These are phyloP conservation scores for Trichophyton schoenleinii DNA, from an alignment of 2,329 filamentous ascomycete genomes.

Conservation along the genomic window DNA sequence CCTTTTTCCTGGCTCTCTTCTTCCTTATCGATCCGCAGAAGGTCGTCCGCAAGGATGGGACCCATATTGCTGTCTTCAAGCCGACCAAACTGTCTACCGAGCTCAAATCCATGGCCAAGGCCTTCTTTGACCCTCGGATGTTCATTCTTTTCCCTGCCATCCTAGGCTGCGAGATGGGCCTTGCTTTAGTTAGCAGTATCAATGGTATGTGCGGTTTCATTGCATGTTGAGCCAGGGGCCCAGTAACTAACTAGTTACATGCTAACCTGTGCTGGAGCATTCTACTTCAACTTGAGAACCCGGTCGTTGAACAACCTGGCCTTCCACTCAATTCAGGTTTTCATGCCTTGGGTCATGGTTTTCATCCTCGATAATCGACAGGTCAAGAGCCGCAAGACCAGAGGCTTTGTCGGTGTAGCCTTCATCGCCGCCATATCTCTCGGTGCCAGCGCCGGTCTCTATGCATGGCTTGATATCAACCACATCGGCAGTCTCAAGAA, in stretches of 20 bases:
- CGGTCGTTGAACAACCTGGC: slow-evolving; percentile 53
- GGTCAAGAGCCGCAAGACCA: slow-evolving; percentile 44
- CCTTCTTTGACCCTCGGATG: slow-evolving; percentile 50
- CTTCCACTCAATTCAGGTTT: slow-evolving; percentile 56
- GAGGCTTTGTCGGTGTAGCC: slow-evolving; percentile 34
- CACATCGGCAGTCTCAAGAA: not conserved
- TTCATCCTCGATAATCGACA: slow-evolving; percentile 41
- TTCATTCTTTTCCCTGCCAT: slow-evolving; percentile 57
- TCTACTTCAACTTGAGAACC: slow-evolving; percentile 52
- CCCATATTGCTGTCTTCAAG: slow-evolving; percentile 62
- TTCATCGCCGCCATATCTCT: slow-evolving; percentile 27
- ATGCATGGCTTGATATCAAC: slow-evolving; percentile 49
- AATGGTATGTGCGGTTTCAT: not conserved
- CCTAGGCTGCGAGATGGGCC: slow-evolving; percentile 57
- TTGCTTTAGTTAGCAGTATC: slow-evolving; percentile 47
- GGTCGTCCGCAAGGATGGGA: slow-evolving; percentile 58
- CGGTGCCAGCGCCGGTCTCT: slow-evolving; percentile 57
- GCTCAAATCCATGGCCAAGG: slow-evolving; percentile 56
- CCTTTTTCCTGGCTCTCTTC: slow-evolving; percentile 47
- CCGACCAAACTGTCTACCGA: slow-evolving; percentile 64
- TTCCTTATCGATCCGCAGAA: slow-evolving; percentile 52
- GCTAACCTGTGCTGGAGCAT: slow-evolving; percentile 34
- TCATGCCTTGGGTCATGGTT: slow-evolving; percentile 54
- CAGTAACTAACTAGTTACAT: too few species aligned
- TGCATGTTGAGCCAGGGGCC: not conserved